Conservation (phyloP, 2,329 filamentous ascomycete species). For the Penicillium sp. region DNA sequence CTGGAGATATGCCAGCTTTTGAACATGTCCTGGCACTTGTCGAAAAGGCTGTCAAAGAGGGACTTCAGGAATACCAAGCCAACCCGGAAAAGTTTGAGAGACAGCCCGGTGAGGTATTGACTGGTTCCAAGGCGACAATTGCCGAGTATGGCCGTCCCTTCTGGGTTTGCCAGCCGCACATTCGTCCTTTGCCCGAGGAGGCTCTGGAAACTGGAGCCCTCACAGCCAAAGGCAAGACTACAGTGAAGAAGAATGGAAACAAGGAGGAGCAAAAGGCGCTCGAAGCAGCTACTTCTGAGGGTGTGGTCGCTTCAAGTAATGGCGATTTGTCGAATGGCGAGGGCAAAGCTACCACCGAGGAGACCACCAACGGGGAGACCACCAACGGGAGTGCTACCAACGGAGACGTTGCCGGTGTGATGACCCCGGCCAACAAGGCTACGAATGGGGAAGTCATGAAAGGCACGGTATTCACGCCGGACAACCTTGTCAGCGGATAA, state of each 20-base stretch:
- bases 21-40: slow-evolving; percentile 71
- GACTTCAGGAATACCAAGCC: slow-evolving; percentile 60
- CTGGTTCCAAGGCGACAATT: slow-evolving; percentile 55
- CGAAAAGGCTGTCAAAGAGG: slow-evolving; percentile 67
- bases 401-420: slow-evolving; percentile 4
- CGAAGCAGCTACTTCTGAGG: slow-evolving; percentile 7
- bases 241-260: slow-evolving; percentile 5
- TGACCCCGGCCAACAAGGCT: not conserved
- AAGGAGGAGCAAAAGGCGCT: slow-evolving; percentile 9
- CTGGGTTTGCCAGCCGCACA: slow-evolving; percentile 85
- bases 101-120: slow-evolving; percentile 27
- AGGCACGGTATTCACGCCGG: slow-evolving; percentile 18
- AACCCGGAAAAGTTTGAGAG: slow-evolving; percentile 38
- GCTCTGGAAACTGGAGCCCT: slow-evolving; percentile 76
- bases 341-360: no score
- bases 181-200: slow-evolving; percentile 80
- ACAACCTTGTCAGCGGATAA: slow-evolving; percentile 28
- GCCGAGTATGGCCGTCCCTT: slow-evolving; percentile 72
- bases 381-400: not conserved
- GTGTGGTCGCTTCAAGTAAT: slow-evolving; percentile 9
- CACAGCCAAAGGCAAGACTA: slow-evolving; percentile 61
- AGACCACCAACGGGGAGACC: no score
- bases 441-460: slow-evolving; percentile 2
- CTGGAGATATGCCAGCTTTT: slow-evolving; percentile 68
- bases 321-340: not conserved